Evolutionary conservation across 1,284 basidiomycete genomes (phyloP), one percentile per base, ranked within the genome.

Genomic region (Hortiboletus rubellus): DNA sequence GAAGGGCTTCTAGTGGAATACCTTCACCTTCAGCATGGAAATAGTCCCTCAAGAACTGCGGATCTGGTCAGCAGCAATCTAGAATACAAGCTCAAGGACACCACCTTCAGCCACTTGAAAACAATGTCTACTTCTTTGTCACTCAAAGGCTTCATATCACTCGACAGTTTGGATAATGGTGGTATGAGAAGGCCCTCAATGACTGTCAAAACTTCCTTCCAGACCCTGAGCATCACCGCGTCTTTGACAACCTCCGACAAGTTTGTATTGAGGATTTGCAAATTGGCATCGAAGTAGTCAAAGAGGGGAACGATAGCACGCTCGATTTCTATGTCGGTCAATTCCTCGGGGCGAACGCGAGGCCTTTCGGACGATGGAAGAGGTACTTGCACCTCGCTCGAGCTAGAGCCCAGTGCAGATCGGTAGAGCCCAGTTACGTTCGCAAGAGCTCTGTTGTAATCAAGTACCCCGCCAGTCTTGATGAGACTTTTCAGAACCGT

Each of bases 111-210:
- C 97, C 97, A 99, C 71, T 96, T 97, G 78, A 98, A 95, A 11
- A 96, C 96, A 55, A 99, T 91, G 69, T 98, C 96, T 31, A 98
- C 92, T 76, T 98, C 96, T 76, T 96, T 95, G 67, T 97, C 96
- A 37, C 82, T 87, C 65, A 99, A 72, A 14, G 94, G 89, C 62
- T 89, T 88, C 93, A 98, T 92, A 55, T 92, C 89, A 54, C 94
- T 94, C 10, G 89, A 81, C n/a, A 86, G 79, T 61, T 97, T 94
- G 7, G 91, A 93, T 54, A 99, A 75, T 1, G 96, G 93, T 4
- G 97, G 97, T 6, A 99, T 87, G 52, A 99, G 84, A 66, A 99
- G 76, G 8, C 85, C 86, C 71, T 99, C 97, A 60, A 99, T 85
- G 15, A 94, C 87, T 43, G 79, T 82, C 63, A 99, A 73, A 55